phyloP scores from a whole-genome alignment of 306 rosid species.

The Oemleria cerasiformis region DNA sequence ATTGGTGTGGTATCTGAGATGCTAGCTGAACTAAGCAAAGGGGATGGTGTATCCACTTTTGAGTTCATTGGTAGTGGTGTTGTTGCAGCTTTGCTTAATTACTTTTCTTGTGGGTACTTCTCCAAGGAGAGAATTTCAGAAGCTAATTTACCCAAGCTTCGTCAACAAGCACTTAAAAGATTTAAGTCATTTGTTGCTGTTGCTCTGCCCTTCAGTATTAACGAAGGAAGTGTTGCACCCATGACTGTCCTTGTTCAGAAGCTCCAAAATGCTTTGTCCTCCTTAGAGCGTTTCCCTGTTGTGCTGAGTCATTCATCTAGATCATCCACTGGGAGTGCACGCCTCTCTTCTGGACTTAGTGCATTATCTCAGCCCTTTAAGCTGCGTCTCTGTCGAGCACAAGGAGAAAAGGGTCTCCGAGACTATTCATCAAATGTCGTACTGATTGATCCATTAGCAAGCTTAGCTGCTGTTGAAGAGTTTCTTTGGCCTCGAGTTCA shows the following conservation, averaged over 20 bases:
- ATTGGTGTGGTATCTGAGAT: slow-evolving; percentile 75
- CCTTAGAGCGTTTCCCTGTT: slow-evolving; percentile 95
- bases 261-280: slow-evolving; percentile 96
- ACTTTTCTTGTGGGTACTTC: slow-evolving; percentile 86
- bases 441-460: slow-evolving; percentile 87
- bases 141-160: slow-evolving; percentile 74
- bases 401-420: slow-evolving; percentile 84
- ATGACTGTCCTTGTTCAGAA: slow-evolving; percentile 90
- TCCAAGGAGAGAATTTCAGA: slow-evolving; percentile 73
- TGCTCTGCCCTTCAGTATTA: slow-evolving; percentile 62
- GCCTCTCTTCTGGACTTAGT: slow-evolving; percentile 91
- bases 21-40: slow-evolving; percentile 89
- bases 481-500: slow-evolving; percentile 98
- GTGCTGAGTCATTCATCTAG: slow-evolving; percentile 94
- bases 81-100: slow-evolving; percentile 78
- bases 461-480: slow-evolving; percentile 96
- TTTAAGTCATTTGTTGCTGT: slow-evolving; percentile 80
- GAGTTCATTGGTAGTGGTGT: slow-evolving; percentile 99
- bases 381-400: slow-evolving; percentile 91
- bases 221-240: slow-evolving; percentile 42
- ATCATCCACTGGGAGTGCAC: slow-evolving; percentile 85
- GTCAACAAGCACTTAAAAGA: slow-evolving; percentile 76
- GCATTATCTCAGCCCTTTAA: slow-evolving; percentile 92
- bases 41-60: slow-evolving; percentile 97
- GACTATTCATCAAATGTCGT: slow-evolving; percentile 95